Base-by-base conservation (phyloP, 202 grass and related monocot species). In the Musa balbisiana region DNA sequence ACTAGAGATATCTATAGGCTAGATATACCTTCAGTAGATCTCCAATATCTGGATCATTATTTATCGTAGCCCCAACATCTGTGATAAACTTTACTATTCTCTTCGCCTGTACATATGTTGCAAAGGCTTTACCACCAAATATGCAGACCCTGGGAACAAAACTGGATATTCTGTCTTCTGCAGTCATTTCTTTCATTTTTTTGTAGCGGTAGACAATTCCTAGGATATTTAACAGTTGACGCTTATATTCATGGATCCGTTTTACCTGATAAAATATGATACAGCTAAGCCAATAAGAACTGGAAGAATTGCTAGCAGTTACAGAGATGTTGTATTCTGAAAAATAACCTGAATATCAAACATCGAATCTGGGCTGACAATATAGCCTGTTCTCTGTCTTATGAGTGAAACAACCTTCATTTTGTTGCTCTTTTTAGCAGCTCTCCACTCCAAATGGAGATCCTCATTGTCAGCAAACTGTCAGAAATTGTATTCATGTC, bases 71-170 rank as follows among this genome's bases (percentile, higher is more conserved):
- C 59, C 84, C 95, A 59, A 99, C 95, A 81, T 99, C 95, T 79
- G 85, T 92, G 58, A 99, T 92, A 74, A 99, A 95, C 86, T 99
- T 99, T 65, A 99, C 91, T n/a, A 95, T 99, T 80, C 95, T 88
- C 81, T 99, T 99, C 74, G 95, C 95, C 78, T 99, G 95, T 80
- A 92, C 68, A 74, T 99, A 99, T 82, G 95, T 99, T 29, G 95
- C 89, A 83, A 99, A 99, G 80, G 95, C 91, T 95, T 95, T 99
- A 63, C 95, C 95, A 66, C 95, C 95, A 82, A 99, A 99, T 88
- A 99, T 92, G 78, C 91, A 99, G 50, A 99, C 91, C 83, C 91
- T 88, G 53, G 95, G 89, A 75, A 88, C 91, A 88, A 90, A 98
- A 52, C 73, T 95, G 19, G 82, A 74, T 74, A 71, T 29, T 82